Base-by-base conservation (phyloP, 257 asterid species). In the Striga asiatica region DNA sequence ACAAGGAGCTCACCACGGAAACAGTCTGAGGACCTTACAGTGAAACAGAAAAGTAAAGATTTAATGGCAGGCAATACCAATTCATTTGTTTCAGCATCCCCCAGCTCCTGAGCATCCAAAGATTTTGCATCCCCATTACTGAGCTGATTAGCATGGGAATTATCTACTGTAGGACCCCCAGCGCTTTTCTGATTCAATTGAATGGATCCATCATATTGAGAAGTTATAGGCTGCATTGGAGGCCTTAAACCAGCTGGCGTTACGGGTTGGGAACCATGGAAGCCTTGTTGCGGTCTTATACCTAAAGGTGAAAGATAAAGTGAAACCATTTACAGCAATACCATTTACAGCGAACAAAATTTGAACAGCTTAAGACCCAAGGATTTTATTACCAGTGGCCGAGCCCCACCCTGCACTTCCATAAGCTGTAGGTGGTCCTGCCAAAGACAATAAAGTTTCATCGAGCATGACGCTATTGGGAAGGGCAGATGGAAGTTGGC, bases 391-490 rank as follows among this genome's bases (percentile, higher is more conserved):
- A 91, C 96, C 95, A 72, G 89, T 38, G 61, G 78, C 32, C 56
- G 73, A 65, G 17, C 71, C 79, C 89, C 94, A 84, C 42, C 85
- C 94, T 54, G 70, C 50, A 66, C 62, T 69, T 62, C 86, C 96
- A 60, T 80, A 74, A 64, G 74, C 72, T 41, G 82, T 51, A 27
- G 96, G 95, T 24, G 96, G 96, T 60, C 98, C 98, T 0, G 84
- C 85, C 75, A 84, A 59, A 66, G 96, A 68, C 62, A 82, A 35
- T 45, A 91, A 76, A 46, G 82, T 71, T 64, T 87, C 96, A 60
- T 87, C 98, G 14, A 87, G 89, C 88, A 84, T 77, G 56, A 91
- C 68, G 38, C 88, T 91, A 61, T 79, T 66, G 49, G 98, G 98
- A 27, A 91, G 85, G 1, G 69, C 38, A 8, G 95, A 63, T 41